These are phyloP conservation scores for Neonothopanus nambi DNA, from an alignment of 1,284 basidiomycete genomes.

Conservation along the genomic window DNA sequence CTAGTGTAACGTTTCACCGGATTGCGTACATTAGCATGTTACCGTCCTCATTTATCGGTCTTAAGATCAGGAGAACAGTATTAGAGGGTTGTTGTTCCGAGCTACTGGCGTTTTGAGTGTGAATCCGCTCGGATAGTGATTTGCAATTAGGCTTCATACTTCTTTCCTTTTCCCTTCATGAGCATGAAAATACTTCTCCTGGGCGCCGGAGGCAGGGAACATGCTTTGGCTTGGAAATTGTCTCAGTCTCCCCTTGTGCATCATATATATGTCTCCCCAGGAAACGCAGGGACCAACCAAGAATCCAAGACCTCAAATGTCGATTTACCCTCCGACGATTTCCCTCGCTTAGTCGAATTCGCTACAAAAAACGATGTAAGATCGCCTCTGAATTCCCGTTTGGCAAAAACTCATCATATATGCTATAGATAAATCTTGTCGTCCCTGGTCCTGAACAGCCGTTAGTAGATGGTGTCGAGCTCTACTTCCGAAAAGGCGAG, in stretches of 20 bases:
- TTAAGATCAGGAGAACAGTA: too few species aligned
- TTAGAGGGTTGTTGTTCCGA: too few species aligned
- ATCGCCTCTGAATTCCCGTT: background rate
- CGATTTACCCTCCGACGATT: slow-evolving; percentile 57
- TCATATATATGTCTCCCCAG: slow-evolving; percentile 87
- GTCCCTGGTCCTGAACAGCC: slow-evolving; percentile 97
- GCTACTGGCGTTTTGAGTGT: too few species aligned
- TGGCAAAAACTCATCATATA: slow-evolving; percentile 10
- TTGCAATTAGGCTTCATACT: background rate
- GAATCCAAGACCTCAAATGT: slow-evolving; percentile 78
- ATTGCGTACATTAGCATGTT: too few species aligned
- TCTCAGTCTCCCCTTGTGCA: slow-evolving; percentile 80
- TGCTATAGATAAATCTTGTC: slow-evolving; percentile 76
- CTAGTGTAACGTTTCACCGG: too few species aligned
- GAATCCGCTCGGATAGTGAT: background rate
- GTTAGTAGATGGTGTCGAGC: slow-evolving; percentile 94
- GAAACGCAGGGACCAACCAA: slow-evolving; percentile 87
- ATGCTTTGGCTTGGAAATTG: slow-evolving; percentile 92
- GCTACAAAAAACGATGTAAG: slow-evolving; percentile 69
- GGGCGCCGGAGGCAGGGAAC: slow-evolving; percentile 94
- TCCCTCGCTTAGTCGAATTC: slow-evolving; percentile 67
- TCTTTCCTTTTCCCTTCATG: slow-evolving; percentile 31
- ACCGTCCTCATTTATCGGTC: too few species aligned
- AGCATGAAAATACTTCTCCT: slow-evolving; percentile 76
- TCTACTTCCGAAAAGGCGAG: slow-evolving; percentile 84